Evolutionary conservation across 768 basidiomycete genomes (phyloP).

Genomic region (Hericium coralloides): DNA sequence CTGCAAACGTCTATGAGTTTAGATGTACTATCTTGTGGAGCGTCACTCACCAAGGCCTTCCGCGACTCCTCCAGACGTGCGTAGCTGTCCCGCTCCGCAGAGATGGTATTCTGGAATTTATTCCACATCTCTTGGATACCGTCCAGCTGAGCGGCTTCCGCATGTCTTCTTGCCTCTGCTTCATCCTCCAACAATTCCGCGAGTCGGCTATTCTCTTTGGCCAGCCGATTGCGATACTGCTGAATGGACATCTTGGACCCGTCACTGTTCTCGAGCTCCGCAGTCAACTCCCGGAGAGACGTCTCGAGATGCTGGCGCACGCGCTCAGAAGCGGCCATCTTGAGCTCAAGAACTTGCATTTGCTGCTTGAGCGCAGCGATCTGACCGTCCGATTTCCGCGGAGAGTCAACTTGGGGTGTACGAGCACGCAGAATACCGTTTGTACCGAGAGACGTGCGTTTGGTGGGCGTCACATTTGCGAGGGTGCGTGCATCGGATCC

Average conservation of each 20-base stretch:
- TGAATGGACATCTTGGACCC: constrained; percentile 58
- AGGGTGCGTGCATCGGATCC: constrained; percentile 27
- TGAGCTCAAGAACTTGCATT: constrained; percentile 57
- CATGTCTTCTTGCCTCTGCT: constrained; percentile 48
- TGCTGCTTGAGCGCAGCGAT: constrained; percentile 49
- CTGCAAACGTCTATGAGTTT: constrained; percentile 25
- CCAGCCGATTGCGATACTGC: constrained; percentile 43
- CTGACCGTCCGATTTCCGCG: constrained; percentile 36
- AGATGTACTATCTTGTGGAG: not conserved
- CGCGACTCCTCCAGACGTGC: constrained; percentile 59
- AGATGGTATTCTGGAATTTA: constrained; percentile 52
- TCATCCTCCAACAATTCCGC: constrained; percentile 53
- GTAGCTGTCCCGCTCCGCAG: constrained; percentile 54
- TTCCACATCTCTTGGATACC: constrained; percentile 59
- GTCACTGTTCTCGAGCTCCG: constrained; percentile 54
- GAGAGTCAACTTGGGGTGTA: constrained; percentile 27
- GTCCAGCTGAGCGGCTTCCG: constrained; percentile 55
- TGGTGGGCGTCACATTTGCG: constrained; percentile 41
- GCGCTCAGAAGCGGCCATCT: constrained; percentile 59
- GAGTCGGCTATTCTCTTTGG: constrained; percentile 48
- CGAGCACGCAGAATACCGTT: constrained; percentile 28
- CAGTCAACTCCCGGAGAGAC: constrained; percentile 48
- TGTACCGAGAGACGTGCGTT: constrained; percentile 22
- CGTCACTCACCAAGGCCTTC: constrained; percentile 49
- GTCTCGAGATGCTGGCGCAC: constrained; percentile 56